Conservation (phyloP, 164 flowering plant species). For the Cinnamomum chago region DNA sequence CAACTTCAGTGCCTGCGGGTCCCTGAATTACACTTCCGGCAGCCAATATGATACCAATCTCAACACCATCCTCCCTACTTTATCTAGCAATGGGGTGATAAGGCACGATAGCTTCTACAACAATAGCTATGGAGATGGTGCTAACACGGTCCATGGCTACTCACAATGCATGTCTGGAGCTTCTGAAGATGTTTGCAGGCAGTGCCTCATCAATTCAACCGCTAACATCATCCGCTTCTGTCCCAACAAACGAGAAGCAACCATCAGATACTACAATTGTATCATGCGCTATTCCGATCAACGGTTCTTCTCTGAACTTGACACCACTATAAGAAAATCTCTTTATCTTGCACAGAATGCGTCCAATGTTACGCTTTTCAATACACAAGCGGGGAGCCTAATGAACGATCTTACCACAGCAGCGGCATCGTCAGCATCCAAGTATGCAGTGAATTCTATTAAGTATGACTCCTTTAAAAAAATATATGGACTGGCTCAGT, state of each 20-base stretch:
- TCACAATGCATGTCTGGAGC: conserved; percentile 25
- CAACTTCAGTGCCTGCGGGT: not conserved
- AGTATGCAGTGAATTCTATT: conserved; percentile 18
- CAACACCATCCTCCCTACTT: conserved; percentile 6
- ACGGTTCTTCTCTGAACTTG: conserved; percentile 8
- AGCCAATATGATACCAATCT: conserved; percentile 18
- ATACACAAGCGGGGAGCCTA: conserved; percentile 5
- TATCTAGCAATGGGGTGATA: conserved; percentile 14
- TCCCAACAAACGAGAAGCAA: conserved; percentile 17
- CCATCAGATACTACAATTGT: conserved; percentile 28
- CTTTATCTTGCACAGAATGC: conserved; percentile 8
- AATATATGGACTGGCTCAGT: conserved; percentile 39
- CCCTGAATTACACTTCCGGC: conserved; percentile 4
- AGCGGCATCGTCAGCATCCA: conserved; percentile 22
- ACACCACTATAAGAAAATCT: no score
- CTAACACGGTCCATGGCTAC: conserved; percentile 23
- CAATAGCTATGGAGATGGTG: conserved; percentile 13
- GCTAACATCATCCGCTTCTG: conserved; percentile 12
- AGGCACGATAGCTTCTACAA: conserved; percentile 9
- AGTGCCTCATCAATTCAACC: conserved; percentile 15
- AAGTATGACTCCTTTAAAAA: not conserved
- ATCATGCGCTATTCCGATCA: conserved; percentile 25
- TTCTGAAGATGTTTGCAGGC: conserved; percentile 6
- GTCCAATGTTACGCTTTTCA: conserved; percentile 18
- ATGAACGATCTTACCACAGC: conserved; percentile 11